These are phyloP conservation scores for Acanthamoeba triangularis DNA, from an alignment of 208 protist genomes.

Conservation along the genomic window DNA sequence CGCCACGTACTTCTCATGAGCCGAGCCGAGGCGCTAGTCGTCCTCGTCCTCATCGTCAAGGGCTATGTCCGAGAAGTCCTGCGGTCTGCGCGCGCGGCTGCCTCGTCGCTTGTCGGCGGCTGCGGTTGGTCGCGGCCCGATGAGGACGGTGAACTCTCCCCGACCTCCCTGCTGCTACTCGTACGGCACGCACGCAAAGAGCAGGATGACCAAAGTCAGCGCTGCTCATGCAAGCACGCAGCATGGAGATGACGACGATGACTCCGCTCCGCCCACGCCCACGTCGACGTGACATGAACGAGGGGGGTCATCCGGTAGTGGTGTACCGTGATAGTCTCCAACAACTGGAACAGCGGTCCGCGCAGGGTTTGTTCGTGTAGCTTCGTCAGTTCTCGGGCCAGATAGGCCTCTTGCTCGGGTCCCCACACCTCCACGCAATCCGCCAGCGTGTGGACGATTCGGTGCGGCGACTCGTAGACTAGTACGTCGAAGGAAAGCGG, in stretches of 20 bases:
- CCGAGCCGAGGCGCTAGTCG: not conserved
- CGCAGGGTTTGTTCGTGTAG: conserved; percentile 25
- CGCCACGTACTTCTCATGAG: no score
- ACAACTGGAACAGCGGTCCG: not conserved
- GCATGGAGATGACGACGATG: not conserved
- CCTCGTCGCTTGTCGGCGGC: not conserved
- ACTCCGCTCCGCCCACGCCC: not conserved
- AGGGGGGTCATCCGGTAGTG: not conserved
- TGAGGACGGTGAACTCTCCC: not conserved
- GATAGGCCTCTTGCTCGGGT: conserved; percentile 63
- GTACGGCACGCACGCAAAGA: not conserved
- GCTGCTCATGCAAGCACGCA: no score
- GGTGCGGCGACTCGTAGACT: conserved; percentile 57
- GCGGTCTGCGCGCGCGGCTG: not conserved
- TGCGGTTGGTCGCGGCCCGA: not conserved
- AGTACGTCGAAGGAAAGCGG: not conserved
- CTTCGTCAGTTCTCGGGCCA: conserved; percentile 39
- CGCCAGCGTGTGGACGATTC: conserved; percentile 14
- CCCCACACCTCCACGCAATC: conserved; percentile 67
- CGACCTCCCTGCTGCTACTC: not conserved
- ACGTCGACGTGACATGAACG: not conserved
- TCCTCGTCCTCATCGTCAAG: not conserved
- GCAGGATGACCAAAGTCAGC: not conserved
- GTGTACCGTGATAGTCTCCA: not conserved
- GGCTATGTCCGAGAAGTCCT: not conserved